These are phyloP conservation scores for Plasmodium fragile DNA, from an alignment of 169 alveolate genomes.

Conservation along the genomic window DNA sequence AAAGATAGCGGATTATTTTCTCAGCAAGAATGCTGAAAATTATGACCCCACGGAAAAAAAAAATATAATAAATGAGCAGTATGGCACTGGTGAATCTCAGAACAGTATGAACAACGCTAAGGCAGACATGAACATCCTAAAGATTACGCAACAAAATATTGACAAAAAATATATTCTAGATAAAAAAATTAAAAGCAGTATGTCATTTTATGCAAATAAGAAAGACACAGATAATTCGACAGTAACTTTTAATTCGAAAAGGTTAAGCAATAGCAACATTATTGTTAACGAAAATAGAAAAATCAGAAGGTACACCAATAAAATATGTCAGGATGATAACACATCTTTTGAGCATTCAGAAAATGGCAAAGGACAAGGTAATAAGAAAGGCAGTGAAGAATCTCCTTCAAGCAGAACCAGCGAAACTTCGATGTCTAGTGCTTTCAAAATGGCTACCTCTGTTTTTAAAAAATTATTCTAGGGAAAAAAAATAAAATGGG, in stretches of 20 bases:
- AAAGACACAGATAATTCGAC: conserved; percentile 36
- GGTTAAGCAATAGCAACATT: conserved; percentile 57
- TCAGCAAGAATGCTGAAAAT: conserved; percentile 15
- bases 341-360: conserved; percentile 49
- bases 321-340: conserved; percentile 38
- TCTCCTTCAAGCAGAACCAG: conserved; percentile 71
- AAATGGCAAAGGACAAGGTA: conserved; percentile 27
- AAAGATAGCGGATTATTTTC: conserved; percentile 27
- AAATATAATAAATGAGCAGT: conserved; percentile 5
- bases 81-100: background rate
- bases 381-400: conserved; percentile 37
- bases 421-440: conserved; percentile 72
- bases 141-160: conserved; percentile 57
- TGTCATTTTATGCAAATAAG: conserved; percentile 18
- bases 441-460: conserved; percentile 76
- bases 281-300: conserved; percentile 61
- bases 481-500: background rate
- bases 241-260: conserved; percentile 55
- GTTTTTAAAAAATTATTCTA: conserved; percentile 76
- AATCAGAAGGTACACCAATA: conserved; percentile 56
- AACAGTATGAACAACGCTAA: conserved; percentile 21
- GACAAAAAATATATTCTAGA: conserved; percentile 56
- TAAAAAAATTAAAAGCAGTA: conserved; percentile 15
- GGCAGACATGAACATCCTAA: conserved; percentile 35
- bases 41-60: conserved; percentile 14